phyloP scores from a whole-genome alignment of 768 basidiomycete species.

The Leccinum incarnatum region DNA sequence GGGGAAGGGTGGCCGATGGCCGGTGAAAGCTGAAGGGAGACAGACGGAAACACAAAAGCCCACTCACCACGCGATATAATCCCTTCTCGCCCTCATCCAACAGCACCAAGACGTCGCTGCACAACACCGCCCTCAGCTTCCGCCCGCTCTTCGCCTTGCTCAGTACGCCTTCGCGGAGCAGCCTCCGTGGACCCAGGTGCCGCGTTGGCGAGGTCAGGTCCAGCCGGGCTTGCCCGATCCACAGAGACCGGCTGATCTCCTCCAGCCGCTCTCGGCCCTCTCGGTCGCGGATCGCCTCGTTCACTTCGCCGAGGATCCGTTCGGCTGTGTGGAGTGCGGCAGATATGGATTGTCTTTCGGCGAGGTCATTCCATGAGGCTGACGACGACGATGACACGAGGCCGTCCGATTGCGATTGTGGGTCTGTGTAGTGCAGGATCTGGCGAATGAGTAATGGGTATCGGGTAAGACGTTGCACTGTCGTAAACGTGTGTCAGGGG shows the following conservation, averaged over 20 bases:
- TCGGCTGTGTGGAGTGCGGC: constrained; percentile 64
- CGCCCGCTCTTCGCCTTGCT: constrained; percentile 83
- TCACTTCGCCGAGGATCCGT: constrained; percentile 73
- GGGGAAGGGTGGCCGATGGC: neutral
- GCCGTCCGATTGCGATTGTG: constrained; percentile 27
- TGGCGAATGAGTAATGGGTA: constrained; percentile 90
- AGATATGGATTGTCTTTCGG: constrained; percentile 57
- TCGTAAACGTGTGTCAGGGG: neutral
- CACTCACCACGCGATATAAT: constrained; percentile 79
- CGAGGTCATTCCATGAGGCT: constrained; percentile 16
- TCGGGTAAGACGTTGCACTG: constrained; percentile 94
- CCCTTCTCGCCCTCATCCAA: constrained; percentile 69
- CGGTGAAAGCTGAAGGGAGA: too few relatives aligned
- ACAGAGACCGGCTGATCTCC: constrained; percentile 73
- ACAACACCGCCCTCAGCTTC: constrained; percentile 74
- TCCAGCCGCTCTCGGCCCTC: constrained; percentile 78
- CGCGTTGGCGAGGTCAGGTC: constrained; percentile 91
- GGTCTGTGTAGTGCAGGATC: constrained; percentile 77
- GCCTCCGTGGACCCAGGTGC: constrained; percentile 72
- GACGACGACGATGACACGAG: neutral
- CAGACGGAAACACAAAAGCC: neutral
- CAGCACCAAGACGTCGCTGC: constrained; percentile 86
- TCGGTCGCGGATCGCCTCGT: constrained; percentile 83
- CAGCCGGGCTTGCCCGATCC: constrained; percentile 84
- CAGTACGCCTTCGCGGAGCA: constrained; percentile 77